A percentile compares a stretch with the other conserved stretches of the same genome.
These are phyloP conservation scores for Euphorbia peplus DNA, from an alignment of 345 rosid species.

Conservation along the genomic window DNA sequence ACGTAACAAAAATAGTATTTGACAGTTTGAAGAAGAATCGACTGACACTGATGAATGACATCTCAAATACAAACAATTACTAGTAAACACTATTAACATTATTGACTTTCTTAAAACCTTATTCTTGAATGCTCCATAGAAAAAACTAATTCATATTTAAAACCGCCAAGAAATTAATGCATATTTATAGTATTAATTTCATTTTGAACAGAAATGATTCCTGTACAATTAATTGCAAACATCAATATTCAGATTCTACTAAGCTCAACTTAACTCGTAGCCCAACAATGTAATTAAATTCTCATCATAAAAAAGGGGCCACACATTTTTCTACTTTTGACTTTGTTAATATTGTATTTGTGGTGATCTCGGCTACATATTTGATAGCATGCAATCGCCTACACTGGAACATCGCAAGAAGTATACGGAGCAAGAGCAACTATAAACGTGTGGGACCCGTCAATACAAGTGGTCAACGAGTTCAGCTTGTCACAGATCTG, in stretches of 20 bases:
- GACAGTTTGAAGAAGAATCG: too few species aligned
- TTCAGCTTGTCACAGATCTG: slow-evolving; percentile 38
- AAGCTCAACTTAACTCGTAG: background rate
- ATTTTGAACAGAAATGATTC: background rate
- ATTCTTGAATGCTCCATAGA: too few species aligned
- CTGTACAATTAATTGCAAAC: slow-evolving; percentile 3
- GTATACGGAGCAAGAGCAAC: slow-evolving; percentile 35
- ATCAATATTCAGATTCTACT: background rate
- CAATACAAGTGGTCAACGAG: slow-evolving; percentile 33
- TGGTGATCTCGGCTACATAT: background rate
- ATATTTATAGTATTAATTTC: background rate
- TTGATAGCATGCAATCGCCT: slow-evolving; percentile 32
- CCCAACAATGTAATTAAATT: background rate
- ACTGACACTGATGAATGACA: too few species aligned
- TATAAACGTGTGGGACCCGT: slow-evolving; percentile 38
- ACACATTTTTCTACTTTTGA: background rate
- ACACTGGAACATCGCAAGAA: slow-evolving; percentile 27
- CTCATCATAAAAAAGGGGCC: background rate
- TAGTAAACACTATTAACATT: too few species aligned
- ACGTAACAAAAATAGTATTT: too few species aligned
- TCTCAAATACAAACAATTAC: too few species aligned
- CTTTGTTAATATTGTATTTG: background rate
- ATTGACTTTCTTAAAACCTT: too few species aligned
- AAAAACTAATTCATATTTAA: background rate
- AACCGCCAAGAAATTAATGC: background rate